Evolutionary conservation across 176 grass and related monocot genomes (phyloP).

Genomic region (Pontederia crassipes): DNA sequence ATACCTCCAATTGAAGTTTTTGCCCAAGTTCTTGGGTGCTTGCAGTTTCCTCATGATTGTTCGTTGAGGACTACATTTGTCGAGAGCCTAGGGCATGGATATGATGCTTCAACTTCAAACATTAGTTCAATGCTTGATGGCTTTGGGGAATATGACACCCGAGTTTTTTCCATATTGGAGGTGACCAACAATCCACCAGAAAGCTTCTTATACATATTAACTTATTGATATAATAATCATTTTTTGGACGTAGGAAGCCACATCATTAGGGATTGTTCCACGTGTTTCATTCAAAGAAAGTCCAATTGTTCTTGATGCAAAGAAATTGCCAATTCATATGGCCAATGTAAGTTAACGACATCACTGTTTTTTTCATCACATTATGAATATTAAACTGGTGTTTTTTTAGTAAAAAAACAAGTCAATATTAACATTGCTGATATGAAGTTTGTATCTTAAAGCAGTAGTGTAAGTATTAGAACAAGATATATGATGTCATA

Average conservation of each 20-base stretch:
- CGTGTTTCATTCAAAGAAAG: conserved; percentile 58
- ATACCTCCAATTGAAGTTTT: conserved; percentile 72
- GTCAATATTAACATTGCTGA: no score
- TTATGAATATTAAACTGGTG: background rate
- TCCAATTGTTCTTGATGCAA: conserved; percentile 70
- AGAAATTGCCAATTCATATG: conserved; percentile 60
- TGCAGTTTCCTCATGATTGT: conserved; percentile 68
- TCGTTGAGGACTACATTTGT: conserved; percentile 56
- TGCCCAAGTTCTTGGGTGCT: conserved; percentile 88
- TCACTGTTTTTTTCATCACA: background rate
- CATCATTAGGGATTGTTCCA: conserved; percentile 47
- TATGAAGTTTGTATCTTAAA: no score
- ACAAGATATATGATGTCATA: no score
- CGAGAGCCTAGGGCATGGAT: conserved; percentile 56
- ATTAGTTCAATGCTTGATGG: conserved; percentile 76
- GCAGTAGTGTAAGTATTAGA: no score
- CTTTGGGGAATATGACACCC: conserved; percentile 87
- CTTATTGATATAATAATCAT: background rate
- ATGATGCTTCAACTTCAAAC: conserved; percentile 67
- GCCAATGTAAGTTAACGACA: conserved; percentile 40
- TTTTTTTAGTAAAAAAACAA: background rate
- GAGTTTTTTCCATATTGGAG: conserved; percentile 78
- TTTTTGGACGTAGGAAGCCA: conserved; percentile 48
- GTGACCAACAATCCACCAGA: conserved; percentile 30
- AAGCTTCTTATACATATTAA: background rate